Evolutionary conservation across 495 filamentous ascomycete species (phyloP).

Genomic region (Neurospora sp.): DNA sequence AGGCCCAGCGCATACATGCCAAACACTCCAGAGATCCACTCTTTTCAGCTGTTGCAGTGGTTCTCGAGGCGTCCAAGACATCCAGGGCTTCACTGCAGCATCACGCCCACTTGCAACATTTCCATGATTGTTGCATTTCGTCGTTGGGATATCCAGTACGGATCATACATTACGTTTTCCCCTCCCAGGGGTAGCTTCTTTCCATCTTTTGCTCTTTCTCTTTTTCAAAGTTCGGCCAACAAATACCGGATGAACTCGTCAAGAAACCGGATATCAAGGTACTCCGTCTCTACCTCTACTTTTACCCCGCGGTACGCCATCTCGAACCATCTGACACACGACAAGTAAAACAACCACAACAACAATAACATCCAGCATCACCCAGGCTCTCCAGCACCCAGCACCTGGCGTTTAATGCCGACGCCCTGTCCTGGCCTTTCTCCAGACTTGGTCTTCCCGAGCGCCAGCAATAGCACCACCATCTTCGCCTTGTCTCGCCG

Average conservation of each 20-base stretch:
- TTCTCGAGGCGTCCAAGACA: background rate
- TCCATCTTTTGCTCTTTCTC: background rate
- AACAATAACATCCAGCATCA: background rate
- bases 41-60: background rate
- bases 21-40: background rate
- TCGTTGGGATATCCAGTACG: background rate
- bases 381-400: background rate
- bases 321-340: background rate
- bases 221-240: background rate
- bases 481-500: background rate
- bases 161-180: background rate
- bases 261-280: background rate
- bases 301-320: background rate
- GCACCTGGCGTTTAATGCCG: background rate
- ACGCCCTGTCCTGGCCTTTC: background rate
- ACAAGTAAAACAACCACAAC: background rate
- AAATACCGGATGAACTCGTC: background rate
- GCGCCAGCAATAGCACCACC: background rate
- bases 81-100: background rate
- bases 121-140: background rate
- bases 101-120: background rate
- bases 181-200: background rate
- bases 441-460: background rate
- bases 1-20: background rate
- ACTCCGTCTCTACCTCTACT: background rate